phyloP scores from a whole-genome alignment of 495 filamentous ascomycete species.

The Penicillium argentinense region DNA sequence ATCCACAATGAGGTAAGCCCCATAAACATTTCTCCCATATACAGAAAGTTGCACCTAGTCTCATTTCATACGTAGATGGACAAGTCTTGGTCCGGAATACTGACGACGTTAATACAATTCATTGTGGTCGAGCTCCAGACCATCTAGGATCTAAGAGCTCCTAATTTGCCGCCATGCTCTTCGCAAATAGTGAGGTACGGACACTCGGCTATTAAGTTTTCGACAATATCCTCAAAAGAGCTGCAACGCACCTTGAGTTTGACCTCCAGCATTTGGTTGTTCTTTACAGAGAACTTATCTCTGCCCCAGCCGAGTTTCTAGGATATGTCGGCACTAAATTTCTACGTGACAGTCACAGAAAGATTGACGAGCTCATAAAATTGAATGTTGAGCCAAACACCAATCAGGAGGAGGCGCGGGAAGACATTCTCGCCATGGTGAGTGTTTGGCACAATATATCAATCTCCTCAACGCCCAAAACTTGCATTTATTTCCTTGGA shows the following conservation, averaged over 20 bases:
- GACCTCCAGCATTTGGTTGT: slow-evolving; percentile 8
- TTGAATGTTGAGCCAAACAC: not conserved
- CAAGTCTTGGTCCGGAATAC: slow-evolving; percentile 11
- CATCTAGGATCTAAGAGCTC: slow-evolving; percentile 7
- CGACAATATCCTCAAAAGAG: slow-evolving; percentile 9
- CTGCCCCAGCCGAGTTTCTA: slow-evolving; percentile 7
- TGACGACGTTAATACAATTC: slow-evolving; percentile 1
- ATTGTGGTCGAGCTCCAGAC: slow-evolving; percentile 2
- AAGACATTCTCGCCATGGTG: slow-evolving; percentile 13
- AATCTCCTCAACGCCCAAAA: slow-evolving; percentile 19
- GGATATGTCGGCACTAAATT: slow-evolving; percentile 5
- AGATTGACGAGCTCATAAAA: slow-evolving; percentile 6
- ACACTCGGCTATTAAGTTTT: slow-evolving; percentile 12
- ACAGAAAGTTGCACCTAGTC: not conserved
- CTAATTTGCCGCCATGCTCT: slow-evolving; percentile 16
- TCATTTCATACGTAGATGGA: slow-evolving; percentile 3
- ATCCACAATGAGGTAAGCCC: slow-evolving; percentile 11
- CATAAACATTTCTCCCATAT: not conserved
- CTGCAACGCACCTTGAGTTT: slow-evolving; percentile 5
- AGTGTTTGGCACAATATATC: slow-evolving; percentile 15
- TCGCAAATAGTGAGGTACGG: slow-evolving; percentile 11
- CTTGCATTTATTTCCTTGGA: slow-evolving; percentile 14
- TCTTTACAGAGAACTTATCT: slow-evolving; percentile 5
- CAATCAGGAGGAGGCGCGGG: slow-evolving; percentile 4
- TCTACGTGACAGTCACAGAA: slow-evolving; percentile 5